Conservation (phyloP, 208 protist species). For the Crithidia brevicula region DNA sequence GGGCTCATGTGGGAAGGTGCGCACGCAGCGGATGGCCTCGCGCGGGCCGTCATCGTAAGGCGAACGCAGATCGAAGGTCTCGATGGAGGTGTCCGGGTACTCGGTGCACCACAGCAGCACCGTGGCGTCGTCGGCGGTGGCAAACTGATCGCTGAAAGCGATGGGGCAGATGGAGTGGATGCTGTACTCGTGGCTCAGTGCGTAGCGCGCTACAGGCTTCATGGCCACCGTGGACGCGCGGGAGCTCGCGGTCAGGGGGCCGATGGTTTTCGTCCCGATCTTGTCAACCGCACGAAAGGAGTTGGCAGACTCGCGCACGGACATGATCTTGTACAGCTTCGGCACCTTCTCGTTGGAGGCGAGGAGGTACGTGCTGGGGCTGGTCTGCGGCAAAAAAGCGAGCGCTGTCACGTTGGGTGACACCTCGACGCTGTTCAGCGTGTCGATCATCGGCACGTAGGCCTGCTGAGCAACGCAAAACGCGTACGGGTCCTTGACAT, state of each 20-base stretch:
- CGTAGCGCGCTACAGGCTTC: constrained; percentile 76
- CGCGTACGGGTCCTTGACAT: constrained; percentile 52
- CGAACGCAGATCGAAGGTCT: constrained; percentile 71
- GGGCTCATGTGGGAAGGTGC: constrained; percentile 77
- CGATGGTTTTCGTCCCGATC: constrained; percentile 55
- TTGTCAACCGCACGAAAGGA: constrained; percentile 75
- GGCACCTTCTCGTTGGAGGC: constrained; percentile 87
- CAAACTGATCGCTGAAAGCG: constrained; percentile 78
- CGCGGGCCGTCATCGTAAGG: constrained; percentile 54
- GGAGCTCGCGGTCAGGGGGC: constrained; percentile 47
- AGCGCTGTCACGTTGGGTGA: constrained; percentile 72
- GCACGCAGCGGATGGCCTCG: constrained; percentile 69
- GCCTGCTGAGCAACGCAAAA: constrained; percentile 69
- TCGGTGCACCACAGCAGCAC: constrained; percentile 90
- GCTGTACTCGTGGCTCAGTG: constrained; percentile 85
- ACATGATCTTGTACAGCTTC: constrained; percentile 85
- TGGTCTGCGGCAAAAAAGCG: constrained; percentile 72
- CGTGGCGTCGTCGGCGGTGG: constrained; percentile 81
- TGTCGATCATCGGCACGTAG: constrained; percentile 88
- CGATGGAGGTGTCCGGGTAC: constrained; percentile 84
- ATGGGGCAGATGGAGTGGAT: constrained; percentile 84
- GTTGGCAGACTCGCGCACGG: constrained; percentile 58
- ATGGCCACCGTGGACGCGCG: constrained; percentile 57
- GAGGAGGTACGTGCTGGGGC: constrained; percentile 72
- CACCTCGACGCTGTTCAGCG: constrained; percentile 87